Percentiles rank a stretch among this genome's conserved stretches.
These are phyloP conservation scores for Bruguiera hainesii DNA, from an alignment of 441 rosid genomes.

Conservation along the genomic window DNA sequence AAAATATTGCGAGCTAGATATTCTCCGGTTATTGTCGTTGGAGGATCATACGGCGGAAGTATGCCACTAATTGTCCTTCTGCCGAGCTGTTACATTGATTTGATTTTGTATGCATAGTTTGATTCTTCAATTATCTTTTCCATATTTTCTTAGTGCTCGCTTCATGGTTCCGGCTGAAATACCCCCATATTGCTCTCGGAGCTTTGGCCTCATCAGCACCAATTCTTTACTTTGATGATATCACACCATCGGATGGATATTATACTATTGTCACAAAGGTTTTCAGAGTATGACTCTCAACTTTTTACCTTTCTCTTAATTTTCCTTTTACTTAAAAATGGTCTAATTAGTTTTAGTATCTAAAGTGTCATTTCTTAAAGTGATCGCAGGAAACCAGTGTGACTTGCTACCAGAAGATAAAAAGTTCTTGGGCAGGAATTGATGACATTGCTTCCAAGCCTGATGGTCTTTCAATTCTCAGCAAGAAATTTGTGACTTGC, in stretches of 20 bases:
- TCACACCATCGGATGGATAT: conserved; percentile 41
- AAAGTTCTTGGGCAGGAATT: conserved; percentile 47
- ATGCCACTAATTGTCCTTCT: conserved; percentile 18
- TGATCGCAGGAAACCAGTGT: conserved; percentile 45
- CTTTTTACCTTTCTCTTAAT: neutral
- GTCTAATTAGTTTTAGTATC: neutral
- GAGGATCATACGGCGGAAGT: conserved; percentile 90
- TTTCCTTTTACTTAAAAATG: neutral
- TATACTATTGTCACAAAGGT: conserved; percentile 41
- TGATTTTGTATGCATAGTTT: neutral
- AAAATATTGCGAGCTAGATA: conserved; percentile 26
- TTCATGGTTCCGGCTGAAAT: conserved; percentile 60
- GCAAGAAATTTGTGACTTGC: conserved; percentile 58
- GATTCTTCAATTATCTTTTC: neutral
- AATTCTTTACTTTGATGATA: conserved; percentile 51
- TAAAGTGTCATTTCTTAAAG: neutral
- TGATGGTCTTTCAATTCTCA: conserved; percentile 43
- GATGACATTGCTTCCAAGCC: conserved; percentile 47
- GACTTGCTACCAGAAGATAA: conserved; percentile 47
- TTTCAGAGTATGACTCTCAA: conserved; percentile 29
- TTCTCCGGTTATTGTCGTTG: conserved; percentile 63
- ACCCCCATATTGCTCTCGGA: conserved; percentile 59
- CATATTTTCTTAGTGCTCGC: conserved; percentile 40
- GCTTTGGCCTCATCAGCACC: conserved; percentile 70
- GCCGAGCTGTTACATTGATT: neutral